Conservation (phyloP, 495 filamentous ascomycete species). For the Xylaria telfairii region DNA sequence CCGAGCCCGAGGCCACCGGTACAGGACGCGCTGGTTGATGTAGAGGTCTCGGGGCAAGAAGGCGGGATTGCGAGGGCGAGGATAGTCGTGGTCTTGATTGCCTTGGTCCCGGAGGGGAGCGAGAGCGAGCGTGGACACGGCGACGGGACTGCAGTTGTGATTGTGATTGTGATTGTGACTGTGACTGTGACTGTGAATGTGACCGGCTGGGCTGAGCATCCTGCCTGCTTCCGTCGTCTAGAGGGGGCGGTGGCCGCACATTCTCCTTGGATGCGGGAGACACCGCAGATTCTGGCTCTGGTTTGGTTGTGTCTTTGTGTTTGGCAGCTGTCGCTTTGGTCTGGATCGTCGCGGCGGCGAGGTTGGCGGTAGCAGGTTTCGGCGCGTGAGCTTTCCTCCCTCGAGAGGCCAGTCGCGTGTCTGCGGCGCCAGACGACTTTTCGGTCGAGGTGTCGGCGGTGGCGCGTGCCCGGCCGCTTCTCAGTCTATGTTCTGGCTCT, state of each 20-base stretch:
- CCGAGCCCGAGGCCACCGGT: constrained; percentile 1
- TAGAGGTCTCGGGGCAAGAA: constrained; percentile 34
- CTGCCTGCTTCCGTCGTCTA: not conserved
- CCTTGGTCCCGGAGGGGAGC: constrained; percentile 5
- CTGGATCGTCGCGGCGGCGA: constrained; percentile 19
- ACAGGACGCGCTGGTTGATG: constrained; percentile 30
- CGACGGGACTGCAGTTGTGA: not conserved
- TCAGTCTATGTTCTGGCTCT: constrained; percentile 40
- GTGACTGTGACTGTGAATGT: not conserved
- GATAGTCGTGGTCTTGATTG: constrained; percentile 26
- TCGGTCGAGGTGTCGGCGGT: constrained; percentile 18
- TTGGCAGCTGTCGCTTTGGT: constrained; percentile 15
- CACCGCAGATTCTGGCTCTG: not conserved
- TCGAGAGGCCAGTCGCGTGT: not conserved
- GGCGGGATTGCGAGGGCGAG: constrained; percentile 35
- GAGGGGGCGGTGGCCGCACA: constrained; percentile 25
- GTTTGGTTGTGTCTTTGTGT: not conserved
- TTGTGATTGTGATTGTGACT: not conserved
- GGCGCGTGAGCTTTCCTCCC: constrained; percentile 22
- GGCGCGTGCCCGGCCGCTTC: constrained; percentile 44
- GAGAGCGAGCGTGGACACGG: constrained; percentile 3
- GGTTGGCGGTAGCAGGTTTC: constrained; percentile 13
- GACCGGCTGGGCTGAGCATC: constrained; percentile 5
- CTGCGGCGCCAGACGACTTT: not conserved
- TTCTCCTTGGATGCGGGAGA: constrained; percentile 27